Base-by-base conservation (phyloP, 345 rosid species). In the Pugionium cornutum region DNA sequence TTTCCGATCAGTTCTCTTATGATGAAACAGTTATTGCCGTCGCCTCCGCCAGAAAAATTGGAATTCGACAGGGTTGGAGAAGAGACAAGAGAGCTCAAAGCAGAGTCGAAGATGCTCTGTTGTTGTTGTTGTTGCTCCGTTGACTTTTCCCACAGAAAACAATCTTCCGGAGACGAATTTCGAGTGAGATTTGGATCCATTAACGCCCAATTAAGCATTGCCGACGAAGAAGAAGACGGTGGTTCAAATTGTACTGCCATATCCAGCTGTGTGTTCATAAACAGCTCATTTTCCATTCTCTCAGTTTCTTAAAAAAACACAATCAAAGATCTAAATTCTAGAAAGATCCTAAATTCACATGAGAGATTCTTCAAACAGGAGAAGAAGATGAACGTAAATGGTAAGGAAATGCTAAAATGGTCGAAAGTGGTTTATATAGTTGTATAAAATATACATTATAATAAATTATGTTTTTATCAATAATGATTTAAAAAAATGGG, bases 1-100 rank as follows among this genome's bases (percentile, higher is more conserved):
- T 89, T 87, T 1, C 97, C 96, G 0, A 86, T 83, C 58, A 89
- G 76, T 48, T 89, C 96, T 75, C 89, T 76, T 77, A 86, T 80
- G 4, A 85, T 55, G 25, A 79, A 76, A 1, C 76, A 45, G 3
- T 51, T 72, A 18, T 18, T 18, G 18, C 18, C 18, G 8, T 66
- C 66, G 1, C 58, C 65, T 28, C 66, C 92, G 26, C 72, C 75
- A 70, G 89, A 77, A 7, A 79, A 46, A 70, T 79, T 84, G 33
- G 87, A 84, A 51, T 74, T 79, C n/a, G 96, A 84, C 4, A 85
- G 94, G 1, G 79, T 82, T 2, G 95, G 97, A 0, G 98, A 88
- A 9, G 97, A 86, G 47, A 83, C 98, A 53, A 89, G 76, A 0
- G 98, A 88, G 77, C 91, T 84, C 54, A 88, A 44, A 6, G 91